Base-by-base conservation (phyloP, 106 monocot genomes). In the Agapanthus africanus region DNA sequence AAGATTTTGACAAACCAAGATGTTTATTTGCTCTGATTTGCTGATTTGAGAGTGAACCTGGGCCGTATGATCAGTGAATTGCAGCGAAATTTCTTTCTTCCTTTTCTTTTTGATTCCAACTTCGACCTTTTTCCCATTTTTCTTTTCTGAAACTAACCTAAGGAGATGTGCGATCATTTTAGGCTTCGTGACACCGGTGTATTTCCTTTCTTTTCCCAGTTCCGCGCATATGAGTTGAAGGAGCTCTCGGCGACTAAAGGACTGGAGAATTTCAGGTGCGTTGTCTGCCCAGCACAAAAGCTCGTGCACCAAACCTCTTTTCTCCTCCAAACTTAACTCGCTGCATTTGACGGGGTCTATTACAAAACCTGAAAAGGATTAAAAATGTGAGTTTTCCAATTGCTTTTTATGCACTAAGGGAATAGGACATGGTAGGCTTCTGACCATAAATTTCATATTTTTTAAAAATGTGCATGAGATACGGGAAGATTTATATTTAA, bases 121-220 rank as follows among this genome's bases (percentile, higher is more conserved):
- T 41, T 77, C 86, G 27, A 68, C 77, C 64, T 82, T 80, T 66
- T 76, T 85, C 76, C 75, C 81, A 68, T 84, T 78, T 51, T 81
- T 83, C 54, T 87, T 93, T 41, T 69, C 66, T 63, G 90, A 79
- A 21, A 99, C 80, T 37, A 99, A 68, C 59, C 67, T 93, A 41
- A 93, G 84, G 0, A 99, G 74, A 77, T 80, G 87, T 19, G 74
- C 83, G 50, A 99, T 93, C 93, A 99, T 87, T 79, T 83, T 92
- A 27, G 87, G 73, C 64, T 99, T 99, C 54, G 99, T 72, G 15
- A 90, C 73, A 9, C 90, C 90, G 13, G 87, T 93, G 64, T 93
- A 99, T 70, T 93, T 99, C 73, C 90, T 87, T 67, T 99, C 87
- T 59, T 93, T 83, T 4, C 99, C 99, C 74, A 90, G 64, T 65